phyloP scores from a whole-genome alignment of 1,284 basidiomycete species.

The Trametes versicolor region DNA sequence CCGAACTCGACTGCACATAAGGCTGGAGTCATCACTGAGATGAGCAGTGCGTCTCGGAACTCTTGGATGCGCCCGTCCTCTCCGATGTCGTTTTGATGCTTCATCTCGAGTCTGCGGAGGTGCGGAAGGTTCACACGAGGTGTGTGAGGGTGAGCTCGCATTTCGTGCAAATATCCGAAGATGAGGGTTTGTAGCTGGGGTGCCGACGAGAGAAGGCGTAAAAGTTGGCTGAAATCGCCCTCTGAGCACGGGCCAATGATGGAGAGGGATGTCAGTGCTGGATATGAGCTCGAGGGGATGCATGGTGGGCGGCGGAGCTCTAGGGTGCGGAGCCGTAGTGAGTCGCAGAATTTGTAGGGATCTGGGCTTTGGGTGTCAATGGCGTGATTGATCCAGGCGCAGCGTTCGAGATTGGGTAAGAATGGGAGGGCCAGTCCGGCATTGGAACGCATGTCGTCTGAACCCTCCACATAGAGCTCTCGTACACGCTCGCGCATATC shows the following conservation, averaged over 20 bases:
- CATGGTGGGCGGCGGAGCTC: neutral
- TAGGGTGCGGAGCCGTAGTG: neutral
- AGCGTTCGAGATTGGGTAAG: neutral
- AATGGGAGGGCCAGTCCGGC: neutral
- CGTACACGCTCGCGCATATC: neutral
- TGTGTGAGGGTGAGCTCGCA: neutral
- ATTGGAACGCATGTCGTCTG: neutral
- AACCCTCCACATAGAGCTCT: neutral
- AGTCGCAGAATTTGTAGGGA: neutral
- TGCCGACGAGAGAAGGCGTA: neutral
- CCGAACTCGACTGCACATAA: neutral
- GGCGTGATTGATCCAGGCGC: neutral
- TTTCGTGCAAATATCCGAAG: neutral
- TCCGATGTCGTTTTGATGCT: neutral
- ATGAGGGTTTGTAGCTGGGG: neutral
- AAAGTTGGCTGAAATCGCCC: neutral
- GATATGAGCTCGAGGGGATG: neutral
- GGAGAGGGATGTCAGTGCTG: neutral
- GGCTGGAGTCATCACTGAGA: neutral
- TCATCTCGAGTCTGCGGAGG: neutral
- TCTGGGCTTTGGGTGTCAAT: neutral
- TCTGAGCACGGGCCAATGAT: neutral
- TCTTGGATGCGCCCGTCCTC: neutral
- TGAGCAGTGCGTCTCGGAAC: neutral
- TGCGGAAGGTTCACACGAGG: neutral